Percentiles rank a stretch among this genome's conserved stretches.
These are phyloP conservation scores for Metschnikowia vanudenii DNA, from an alignment of 805 yeast species.

Conservation along the genomic window DNA sequence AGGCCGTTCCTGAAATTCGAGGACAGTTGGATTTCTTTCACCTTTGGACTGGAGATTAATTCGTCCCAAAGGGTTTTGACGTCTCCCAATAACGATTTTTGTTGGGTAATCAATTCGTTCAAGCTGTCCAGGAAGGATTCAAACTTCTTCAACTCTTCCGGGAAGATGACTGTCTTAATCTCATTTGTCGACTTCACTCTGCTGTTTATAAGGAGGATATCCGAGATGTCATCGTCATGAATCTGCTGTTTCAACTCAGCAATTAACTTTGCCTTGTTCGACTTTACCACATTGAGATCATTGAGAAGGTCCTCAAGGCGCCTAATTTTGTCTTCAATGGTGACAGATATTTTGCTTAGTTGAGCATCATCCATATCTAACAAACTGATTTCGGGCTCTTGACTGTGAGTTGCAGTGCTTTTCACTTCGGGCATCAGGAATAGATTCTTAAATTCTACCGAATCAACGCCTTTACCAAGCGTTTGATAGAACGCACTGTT, in stretches of 20 bases:
- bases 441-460: conserved; percentile 37
- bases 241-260: conserved; percentile 66
- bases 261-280: conserved; percentile 61
- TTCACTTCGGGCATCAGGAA: conserved; percentile 20
- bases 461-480: conserved; percentile 42
- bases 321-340: conserved; percentile 38
- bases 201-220: conserved; percentile 62
- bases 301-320: conserved; percentile 56
- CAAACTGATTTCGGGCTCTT: conserved; percentile 43
- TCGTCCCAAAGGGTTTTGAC: conserved; percentile 32
- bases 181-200: conserved; percentile 58
- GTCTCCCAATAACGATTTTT: conserved; percentile 45
- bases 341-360: conserved; percentile 21
- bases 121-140: conserved; percentile 64
- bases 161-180: conserved; percentile 53
- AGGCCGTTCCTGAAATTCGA: conserved; percentile 39
- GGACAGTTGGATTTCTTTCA: conserved; percentile 43
- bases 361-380: conserved; percentile 65
- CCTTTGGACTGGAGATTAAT: conserved; percentile 27
- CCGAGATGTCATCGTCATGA: conserved; percentile 82
- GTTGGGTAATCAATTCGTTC: conserved; percentile 65
- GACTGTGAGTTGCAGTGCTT: background rate
- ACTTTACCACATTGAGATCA: conserved; percentile 59
- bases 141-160: conserved; percentile 74
- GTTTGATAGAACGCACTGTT: conserved; percentile 25